Evolutionary conservation across 2,329 filamentous ascomycete species (phyloP).

Genomic region (Phaeosphaeria sp.): DNA sequence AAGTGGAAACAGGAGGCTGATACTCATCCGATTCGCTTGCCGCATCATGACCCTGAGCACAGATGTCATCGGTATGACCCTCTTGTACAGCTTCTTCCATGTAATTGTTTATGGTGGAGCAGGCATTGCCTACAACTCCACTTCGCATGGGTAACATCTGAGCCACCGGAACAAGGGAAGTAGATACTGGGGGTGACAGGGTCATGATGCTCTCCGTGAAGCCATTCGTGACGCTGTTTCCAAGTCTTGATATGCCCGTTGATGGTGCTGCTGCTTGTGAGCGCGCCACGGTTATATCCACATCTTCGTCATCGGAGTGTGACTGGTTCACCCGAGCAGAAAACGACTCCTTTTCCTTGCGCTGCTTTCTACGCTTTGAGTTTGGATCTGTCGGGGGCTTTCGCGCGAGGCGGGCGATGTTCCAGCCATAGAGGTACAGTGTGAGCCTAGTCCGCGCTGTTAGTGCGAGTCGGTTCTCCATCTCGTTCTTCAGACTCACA

Average conservation of each 20-base stretch:
- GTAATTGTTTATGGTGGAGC: background rate
- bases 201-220: background rate
- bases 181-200: background rate
- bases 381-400: background rate
- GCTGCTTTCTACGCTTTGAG: background rate
- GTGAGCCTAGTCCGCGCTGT: background rate
- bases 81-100: background rate
- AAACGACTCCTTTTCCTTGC: too few species aligned
- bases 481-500: background rate
- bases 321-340: background rate
- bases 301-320: background rate
- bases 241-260: background rate
- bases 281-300: background rate
- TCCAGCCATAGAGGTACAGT: background rate
- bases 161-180: background rate
- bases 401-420: background rate
- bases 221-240: background rate
- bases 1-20: background rate
- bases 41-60: background rate
- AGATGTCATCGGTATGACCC: background rate
- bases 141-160: background rate
- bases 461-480: background rate
- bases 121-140: background rate
- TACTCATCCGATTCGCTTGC: background rate
- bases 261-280: background rate